A percentile compares a stretch with the other conserved stretches of the same genome.
phyloP scores from a whole-genome alignment of 805 yeast genomes.

The Peterozyma toletana region DNA sequence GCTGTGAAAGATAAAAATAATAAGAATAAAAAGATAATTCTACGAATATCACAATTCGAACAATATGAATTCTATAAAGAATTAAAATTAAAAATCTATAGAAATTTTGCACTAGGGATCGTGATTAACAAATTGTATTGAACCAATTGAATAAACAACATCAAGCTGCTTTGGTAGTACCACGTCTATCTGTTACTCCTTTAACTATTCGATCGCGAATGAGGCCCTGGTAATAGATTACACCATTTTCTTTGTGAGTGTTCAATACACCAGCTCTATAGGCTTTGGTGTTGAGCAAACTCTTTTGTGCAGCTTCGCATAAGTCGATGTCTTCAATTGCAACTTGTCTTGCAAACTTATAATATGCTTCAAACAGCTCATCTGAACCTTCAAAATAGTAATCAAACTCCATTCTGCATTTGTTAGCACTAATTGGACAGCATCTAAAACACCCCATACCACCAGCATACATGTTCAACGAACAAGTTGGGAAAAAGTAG shows the following conservation, averaged over 20 bases:
- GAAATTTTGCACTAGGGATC: too few relatives aligned
- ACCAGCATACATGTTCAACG: conserved; percentile 20
- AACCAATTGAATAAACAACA: too few relatives aligned
- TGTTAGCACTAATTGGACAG: conserved; percentile 18
- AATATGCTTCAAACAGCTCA: conserved; percentile 20
- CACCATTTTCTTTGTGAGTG: conserved; percentile 19
- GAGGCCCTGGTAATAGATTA: conserved; percentile 4
- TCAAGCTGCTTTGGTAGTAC: too few relatives aligned
- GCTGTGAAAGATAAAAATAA: too few relatives aligned
- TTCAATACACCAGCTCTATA: conserved; percentile 19
- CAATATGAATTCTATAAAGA: too few relatives aligned
- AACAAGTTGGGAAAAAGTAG: conserved; percentile 11
- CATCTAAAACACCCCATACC: conserved; percentile 22
- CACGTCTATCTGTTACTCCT: too few relatives aligned
- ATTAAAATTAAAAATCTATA: too few relatives aligned
- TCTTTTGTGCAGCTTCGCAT: conserved; percentile 22
- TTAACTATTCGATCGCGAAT: too few relatives aligned
- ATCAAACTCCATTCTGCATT: conserved; percentile 22
- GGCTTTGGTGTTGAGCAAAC: conserved; percentile 13
- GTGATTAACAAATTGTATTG: too few relatives aligned
- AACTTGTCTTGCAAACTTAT: conserved; percentile 22
- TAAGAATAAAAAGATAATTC: too few relatives aligned
- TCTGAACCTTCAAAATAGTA: conserved; percentile 20
- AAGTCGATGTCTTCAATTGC: conserved; percentile 21
- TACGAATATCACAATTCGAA: too few relatives aligned